Percentiles rank a stretch among this genome's conserved stretches.
These are phyloP conservation scores for Zygosaccharomyces rouxii DNA, from an alignment of 805 yeast species.

Conservation along the genomic window DNA sequence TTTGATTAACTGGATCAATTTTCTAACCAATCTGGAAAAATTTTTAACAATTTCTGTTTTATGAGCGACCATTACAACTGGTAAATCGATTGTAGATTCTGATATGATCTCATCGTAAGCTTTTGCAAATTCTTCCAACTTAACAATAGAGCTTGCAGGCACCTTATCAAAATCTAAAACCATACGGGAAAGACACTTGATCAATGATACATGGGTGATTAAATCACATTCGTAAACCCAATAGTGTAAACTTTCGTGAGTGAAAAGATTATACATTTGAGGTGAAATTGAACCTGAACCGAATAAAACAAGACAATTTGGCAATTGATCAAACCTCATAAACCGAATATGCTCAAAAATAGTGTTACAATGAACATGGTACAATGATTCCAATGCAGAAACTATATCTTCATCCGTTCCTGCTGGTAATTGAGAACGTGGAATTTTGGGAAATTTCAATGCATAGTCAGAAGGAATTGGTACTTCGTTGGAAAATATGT, in stretches of 20 bases:
- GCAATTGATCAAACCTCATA: constrained; percentile 60
- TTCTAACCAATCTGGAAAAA: constrained; percentile 49
- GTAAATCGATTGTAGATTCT: constrained; percentile 42
- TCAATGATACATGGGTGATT: constrained; percentile 50
- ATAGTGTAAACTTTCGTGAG: constrained; percentile 42
- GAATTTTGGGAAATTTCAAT: constrained; percentile 40
- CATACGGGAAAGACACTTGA: constrained; percentile 58
- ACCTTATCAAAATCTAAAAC: constrained; percentile 49
- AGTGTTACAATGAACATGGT: constrained; percentile 58
- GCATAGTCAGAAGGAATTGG: constrained; percentile 25
- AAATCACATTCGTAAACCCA: constrained; percentile 72
- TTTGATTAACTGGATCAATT: constrained; percentile 51
- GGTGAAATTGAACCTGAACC: constrained; percentile 51
- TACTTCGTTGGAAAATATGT: constrained; percentile 23
- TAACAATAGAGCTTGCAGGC: constrained; percentile 51
- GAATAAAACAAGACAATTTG: constrained; percentile 50
- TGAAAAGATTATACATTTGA: constrained; percentile 57
- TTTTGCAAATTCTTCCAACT: constrained; percentile 50
- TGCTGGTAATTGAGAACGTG: constrained; percentile 37
- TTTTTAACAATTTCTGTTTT: constrained; percentile 52
- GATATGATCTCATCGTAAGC: constrained; percentile 45
- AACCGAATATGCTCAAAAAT: constrained; percentile 62
- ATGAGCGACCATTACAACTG: constrained; percentile 46
- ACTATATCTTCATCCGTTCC: constrained; percentile 53
- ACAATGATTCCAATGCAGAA: constrained; percentile 56